Evolutionary conservation across 768 basidiomycete species (phyloP), one percentile per base, ranked within the genome.

Genomic region (Auricularia auricula-judae): DNA sequence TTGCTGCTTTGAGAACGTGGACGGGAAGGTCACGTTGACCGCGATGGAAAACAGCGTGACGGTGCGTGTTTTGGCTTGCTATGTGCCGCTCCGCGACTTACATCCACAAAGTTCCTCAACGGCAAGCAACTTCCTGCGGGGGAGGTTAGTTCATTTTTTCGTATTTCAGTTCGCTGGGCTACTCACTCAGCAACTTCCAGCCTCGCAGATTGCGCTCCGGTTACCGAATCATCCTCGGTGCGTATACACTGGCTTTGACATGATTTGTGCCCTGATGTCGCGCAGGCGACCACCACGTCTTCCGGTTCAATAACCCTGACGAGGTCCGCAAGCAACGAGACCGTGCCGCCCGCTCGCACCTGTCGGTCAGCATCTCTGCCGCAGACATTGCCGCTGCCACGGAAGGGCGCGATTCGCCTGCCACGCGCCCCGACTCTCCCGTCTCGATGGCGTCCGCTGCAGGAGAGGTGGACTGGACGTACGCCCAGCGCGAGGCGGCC

Each of bases 281-380:
- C 64, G 59, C 66, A 92, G 91, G 96, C 63, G 95, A 98, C 69
- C 87, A 93, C 68, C 97, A 99, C 77, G 94, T 98, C 64, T 99
- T 99, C 75, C 85, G 97, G 18, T 98, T 97, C 76, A 98, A 91
- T 71, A 90, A 96, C 71, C 93, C 93, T 0, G 92, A 94, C 74
- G 92, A 93, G 75, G 93, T 95, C 66, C 90, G 93, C 67, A 93
- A 91, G 72, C 89, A 86, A 70, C 86, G 93, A 53, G 89, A 95
- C 74, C 86, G 91, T 51, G 88, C 87, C 2, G 81, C 83, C 63
- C 87, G 82, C 72, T 89, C 89, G 23, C 86, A 81, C 72, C 73
- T 89, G 71, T 84, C 85, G 64, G 76, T 84, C 68, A 86, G 83
- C 67, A 73, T 86, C 33, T 81, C 86, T 44, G 87, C 87, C 51